Percentiles rank a stretch among this genome's conserved stretches.
These are phyloP conservation scores for Cladophialophora yegresii DNA, from an alignment of 2,329 filamentous ascomycete species.

Conservation along the genomic window DNA sequence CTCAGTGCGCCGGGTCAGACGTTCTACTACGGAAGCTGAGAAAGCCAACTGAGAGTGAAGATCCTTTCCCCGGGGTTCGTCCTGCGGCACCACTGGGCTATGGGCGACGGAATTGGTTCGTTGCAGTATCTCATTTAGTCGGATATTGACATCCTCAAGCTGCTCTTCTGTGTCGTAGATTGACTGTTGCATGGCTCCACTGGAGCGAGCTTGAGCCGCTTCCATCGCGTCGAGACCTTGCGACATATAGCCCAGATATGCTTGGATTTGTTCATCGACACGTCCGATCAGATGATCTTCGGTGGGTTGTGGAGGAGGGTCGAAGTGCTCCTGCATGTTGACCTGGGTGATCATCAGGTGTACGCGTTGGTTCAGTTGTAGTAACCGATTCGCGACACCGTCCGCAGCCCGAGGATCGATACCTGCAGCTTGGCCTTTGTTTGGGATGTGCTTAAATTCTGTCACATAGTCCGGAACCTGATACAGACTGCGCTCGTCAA, in stretches of 20 bases:
- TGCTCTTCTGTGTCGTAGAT: slow-evolving; percentile 54
- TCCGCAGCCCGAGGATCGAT: slow-evolving; percentile 45
- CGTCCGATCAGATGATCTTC: slow-evolving; percentile 36
- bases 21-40: slow-evolving; percentile 77
- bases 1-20: slow-evolving; percentile 74
- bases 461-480: slow-evolving; percentile 67
- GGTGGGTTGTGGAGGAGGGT: slow-evolving; percentile 43
- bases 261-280: slow-evolving; percentile 36
- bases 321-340: slow-evolving; percentile 42
- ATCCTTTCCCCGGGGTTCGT: slow-evolving; percentile 58
- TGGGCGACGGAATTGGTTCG: slow-evolving; percentile 48
- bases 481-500: slow-evolving; percentile 77
- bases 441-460: slow-evolving; percentile 42
- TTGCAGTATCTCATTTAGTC: slow-evolving; percentile 62
- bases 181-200: slow-evolving; percentile 38
- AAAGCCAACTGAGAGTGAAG: slow-evolving; percentile 70
- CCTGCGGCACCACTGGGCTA: slow-evolving; percentile 58
- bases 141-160: slow-evolving; percentile 64
- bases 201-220: slow-evolving; percentile 56
- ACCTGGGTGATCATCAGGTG: slow-evolving; percentile 64
- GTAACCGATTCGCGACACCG: slow-evolving; percentile 66
- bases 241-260: slow-evolving; percentile 72
- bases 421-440: slow-evolving; percentile 33
- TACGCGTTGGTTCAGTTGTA: slow-evolving; percentile 66
- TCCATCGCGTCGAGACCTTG: slow-evolving; percentile 63